phyloP scores from a whole-genome alignment of 495 filamentous ascomycete species.

The Neurospora sublineolata region DNA sequence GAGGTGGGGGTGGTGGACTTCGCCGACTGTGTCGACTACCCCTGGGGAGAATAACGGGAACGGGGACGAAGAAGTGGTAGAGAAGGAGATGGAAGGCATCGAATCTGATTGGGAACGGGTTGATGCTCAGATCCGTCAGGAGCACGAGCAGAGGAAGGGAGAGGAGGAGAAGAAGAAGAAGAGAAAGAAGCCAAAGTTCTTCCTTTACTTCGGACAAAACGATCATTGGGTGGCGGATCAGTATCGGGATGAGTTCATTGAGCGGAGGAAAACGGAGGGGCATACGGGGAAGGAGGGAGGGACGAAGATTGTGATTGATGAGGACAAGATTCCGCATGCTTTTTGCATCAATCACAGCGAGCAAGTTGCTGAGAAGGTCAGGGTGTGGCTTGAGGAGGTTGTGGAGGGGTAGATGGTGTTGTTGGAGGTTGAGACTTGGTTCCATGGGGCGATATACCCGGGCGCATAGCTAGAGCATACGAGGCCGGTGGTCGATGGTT shows the following conservation, averaged over 20 bases:
- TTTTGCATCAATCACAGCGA: slow-evolving; percentile 68
- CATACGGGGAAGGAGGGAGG: slow-evolving; percentile 22
- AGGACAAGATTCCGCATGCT: slow-evolving; percentile 61
- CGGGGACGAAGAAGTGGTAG: background rate
- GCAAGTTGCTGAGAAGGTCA: slow-evolving; percentile 54
- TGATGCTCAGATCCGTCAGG: background rate
- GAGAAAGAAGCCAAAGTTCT: slow-evolving; percentile 38
- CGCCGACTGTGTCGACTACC: background rate
- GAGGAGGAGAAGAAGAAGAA: background rate
- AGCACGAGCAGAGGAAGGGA: slow-evolving; percentile 1
- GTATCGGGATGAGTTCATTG: slow-evolving; percentile 65
- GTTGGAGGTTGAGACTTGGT: too few species aligned
- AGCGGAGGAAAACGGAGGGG: slow-evolving; percentile 26
- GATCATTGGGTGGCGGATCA: slow-evolving; percentile 78
- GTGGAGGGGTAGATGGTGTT: background rate
- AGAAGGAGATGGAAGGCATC: background rate
- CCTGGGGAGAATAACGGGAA: too few species aligned
- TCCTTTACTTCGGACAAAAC: slow-evolving; percentile 66
- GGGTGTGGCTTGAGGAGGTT: slow-evolving; percentile 49
- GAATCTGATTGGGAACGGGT: background rate
- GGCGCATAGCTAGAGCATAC: background rate
- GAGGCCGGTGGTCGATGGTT: background rate
- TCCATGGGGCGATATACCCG: background rate
- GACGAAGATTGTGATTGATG: slow-evolving; percentile 61
- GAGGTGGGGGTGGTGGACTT: slow-evolving; percentile 66